Evolutionary conservation across 2,329 filamentous ascomycete genomes (phyloP).

Genomic region (Talaromyces sp.): DNA sequence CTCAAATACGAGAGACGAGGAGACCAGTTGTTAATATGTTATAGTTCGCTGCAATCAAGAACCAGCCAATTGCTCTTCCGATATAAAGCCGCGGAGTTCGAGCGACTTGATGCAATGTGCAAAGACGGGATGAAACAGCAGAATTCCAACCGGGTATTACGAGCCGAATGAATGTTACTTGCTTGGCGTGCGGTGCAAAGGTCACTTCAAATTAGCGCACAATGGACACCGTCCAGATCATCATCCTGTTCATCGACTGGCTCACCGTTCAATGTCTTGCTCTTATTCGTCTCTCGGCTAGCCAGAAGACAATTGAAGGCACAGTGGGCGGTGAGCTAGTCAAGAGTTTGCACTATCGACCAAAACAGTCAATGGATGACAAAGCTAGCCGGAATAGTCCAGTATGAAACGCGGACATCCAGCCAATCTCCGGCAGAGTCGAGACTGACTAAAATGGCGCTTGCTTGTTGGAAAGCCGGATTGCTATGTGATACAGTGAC

Average conservation of each 20-base stretch:
- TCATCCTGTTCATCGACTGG: neutral
- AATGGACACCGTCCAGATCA: neutral
- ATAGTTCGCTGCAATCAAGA: neutral
- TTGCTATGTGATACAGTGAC: neutral
- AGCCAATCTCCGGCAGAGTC: neutral
- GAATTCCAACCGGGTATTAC: neutral
- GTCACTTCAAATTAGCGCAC: neutral
- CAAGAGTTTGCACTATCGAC: neutral
- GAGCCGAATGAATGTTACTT: neutral
- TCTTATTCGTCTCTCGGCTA: neutral
- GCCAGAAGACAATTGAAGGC: neutral
- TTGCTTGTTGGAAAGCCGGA: neutral
- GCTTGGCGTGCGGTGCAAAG: neutral
- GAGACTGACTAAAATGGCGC: neutral
- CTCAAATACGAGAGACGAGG: neutral
- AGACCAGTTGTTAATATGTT: neutral
- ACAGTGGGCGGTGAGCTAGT: neutral
- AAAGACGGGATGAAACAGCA: neutral
- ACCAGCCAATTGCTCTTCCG: neutral
- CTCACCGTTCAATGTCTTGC: neutral
- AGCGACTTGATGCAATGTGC: neutral
- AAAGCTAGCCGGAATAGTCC: neutral
- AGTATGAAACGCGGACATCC: neutral
- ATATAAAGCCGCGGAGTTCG: neutral
- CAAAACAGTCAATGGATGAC: neutral